phyloP scores from a whole-genome alignment of 306 rosid species.

The Adenanthera pavonina region DNA sequence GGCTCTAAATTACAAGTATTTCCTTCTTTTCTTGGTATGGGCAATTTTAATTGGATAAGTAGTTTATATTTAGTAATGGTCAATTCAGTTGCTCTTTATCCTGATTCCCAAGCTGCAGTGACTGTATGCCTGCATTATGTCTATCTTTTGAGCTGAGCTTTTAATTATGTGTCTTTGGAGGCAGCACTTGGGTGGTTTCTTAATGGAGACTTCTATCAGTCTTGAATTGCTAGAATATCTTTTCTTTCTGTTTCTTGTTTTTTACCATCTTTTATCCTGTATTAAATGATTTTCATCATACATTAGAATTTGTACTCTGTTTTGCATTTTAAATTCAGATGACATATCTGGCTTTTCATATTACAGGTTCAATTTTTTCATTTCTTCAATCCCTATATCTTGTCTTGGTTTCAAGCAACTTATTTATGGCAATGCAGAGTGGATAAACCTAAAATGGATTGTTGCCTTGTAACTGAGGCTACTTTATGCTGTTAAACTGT shows the following conservation, averaged over 20 bases:
- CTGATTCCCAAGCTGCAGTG: not conserved
- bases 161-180: not conserved
- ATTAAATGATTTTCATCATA: not conserved
- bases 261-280: not conserved
- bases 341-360: not conserved
- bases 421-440: not conserved
- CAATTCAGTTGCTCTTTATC: not conserved
- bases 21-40: conserved; percentile 80
- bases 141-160: not conserved
- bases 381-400: not conserved
- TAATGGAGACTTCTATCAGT: not conserved
- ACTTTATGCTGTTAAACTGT: not conserved
- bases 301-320: not conserved
- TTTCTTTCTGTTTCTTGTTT: not conserved
- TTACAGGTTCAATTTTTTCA: not conserved
- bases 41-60: not conserved
- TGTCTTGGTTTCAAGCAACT: not conserved
- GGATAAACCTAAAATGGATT: not conserved
- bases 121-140: not conserved
- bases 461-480: not conserved
- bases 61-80: not conserved
- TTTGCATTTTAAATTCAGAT: not conserved
- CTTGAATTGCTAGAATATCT: not conserved
- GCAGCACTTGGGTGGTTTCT: not conserved
- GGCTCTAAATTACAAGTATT: conserved; percentile 78